These are phyloP conservation scores for Babesia gibsoni DNA, from an alignment of 169 alveolate species.

Conservation along the genomic window DNA sequence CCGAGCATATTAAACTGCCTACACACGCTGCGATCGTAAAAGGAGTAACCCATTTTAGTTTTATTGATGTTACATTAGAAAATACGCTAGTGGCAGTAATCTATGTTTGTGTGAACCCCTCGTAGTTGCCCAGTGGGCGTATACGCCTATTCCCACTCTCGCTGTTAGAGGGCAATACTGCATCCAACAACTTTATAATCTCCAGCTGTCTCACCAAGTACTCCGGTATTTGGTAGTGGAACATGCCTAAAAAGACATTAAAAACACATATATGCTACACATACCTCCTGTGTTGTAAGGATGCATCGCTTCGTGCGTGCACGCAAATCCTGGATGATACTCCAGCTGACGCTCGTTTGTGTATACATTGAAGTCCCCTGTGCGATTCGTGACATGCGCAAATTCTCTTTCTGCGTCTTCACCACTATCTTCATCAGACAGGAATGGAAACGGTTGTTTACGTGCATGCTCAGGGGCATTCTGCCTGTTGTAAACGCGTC, in stretches of 20 bases:
- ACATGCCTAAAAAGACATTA: conserved; percentile 13
- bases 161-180: not conserved
- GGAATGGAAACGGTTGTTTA: not conserved
- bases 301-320: conserved; percentile 51
- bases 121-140: not conserved
- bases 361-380: conserved; percentile 44
- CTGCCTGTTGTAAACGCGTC: conserved; percentile 15
- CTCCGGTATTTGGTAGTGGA: conserved; percentile 47
- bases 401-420: conserved; percentile 1
- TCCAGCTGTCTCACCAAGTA: conserved; percentile 47
- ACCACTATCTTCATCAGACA: conserved; percentile 16
- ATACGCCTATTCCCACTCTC: not conserved
- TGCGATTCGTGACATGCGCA: conserved; percentile 21
- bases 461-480: not conserved
- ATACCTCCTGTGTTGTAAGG: conserved; percentile 62
- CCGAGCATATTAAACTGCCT: conserved; percentile 66
- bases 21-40: conserved; percentile 33
- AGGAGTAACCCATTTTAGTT: not conserved
- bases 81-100: not conserved
- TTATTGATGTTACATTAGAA: not conserved
- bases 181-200: conserved; percentile 58
- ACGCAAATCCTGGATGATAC: conserved; percentile 41
- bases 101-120: conserved; percentile 4
- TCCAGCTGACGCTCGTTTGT: conserved; percentile 40
- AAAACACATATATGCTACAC: not conserved